Percentiles rank a stretch among this genome's conserved stretches.
These are phyloP conservation scores for Podospora fimiseda DNA, from an alignment of 495 filamentous ascomycete species.

Conservation along the genomic window DNA sequence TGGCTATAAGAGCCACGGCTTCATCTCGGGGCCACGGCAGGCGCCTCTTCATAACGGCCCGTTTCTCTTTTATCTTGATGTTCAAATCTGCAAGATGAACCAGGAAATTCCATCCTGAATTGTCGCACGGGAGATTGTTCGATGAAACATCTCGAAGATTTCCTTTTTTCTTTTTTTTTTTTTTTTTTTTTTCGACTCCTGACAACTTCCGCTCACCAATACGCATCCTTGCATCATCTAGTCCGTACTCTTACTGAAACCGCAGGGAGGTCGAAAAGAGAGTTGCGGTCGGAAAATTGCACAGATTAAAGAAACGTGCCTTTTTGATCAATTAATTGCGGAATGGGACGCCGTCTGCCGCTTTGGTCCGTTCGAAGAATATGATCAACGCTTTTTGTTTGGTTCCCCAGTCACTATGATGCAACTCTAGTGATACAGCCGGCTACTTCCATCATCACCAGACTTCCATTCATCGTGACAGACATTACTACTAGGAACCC, in stretches of 20 bases:
- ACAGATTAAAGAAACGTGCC: slow-evolving; percentile 24
- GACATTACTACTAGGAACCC: not conserved
- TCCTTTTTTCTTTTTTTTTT: no score
- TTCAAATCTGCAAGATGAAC: not conserved
- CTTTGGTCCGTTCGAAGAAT: slow-evolving; percentile 16
- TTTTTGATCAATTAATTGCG: slow-evolving; percentile 17
- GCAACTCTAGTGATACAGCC: not conserved
- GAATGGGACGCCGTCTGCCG: slow-evolving; percentile 23
- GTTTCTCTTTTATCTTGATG: not conserved
- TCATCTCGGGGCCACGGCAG: slow-evolving; percentile 9
- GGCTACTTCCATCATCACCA: not conserved
- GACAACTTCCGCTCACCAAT: not conserved
- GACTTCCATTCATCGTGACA: not conserved
- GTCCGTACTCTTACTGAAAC: not conserved
- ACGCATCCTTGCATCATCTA: not conserved
- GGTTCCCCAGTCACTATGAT: not conserved
- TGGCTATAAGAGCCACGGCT: slow-evolving; percentile 8
- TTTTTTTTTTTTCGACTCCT: no score
- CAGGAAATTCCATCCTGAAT: no score
- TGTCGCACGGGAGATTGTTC: not conserved
- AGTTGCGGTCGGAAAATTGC: slow-evolving; percentile 25
- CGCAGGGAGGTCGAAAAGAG: not conserved
- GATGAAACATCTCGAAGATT: slow-evolving; percentile 23
- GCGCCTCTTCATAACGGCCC: slow-evolving; percentile 4
- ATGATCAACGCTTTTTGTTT: no score